A percentile compares a stretch with the other conserved stretches of the same genome.
phyloP scores from a whole-genome alignment of 345 rosid genomes.

The Linum usitatissimum region DNA sequence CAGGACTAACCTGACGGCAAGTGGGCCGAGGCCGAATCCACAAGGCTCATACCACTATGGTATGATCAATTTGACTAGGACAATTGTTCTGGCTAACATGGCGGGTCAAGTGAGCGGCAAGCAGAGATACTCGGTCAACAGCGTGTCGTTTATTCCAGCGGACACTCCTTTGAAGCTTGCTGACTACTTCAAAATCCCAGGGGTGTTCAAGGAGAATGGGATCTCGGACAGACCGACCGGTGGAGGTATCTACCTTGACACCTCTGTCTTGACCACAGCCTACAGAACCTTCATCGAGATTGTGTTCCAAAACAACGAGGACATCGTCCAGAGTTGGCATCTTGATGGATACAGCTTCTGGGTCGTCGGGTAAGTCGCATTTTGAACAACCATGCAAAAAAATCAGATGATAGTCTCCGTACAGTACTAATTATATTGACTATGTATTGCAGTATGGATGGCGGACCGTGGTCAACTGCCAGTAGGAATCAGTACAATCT shows the following conservation, averaged over 20 bases:
- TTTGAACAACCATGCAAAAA: background rate
- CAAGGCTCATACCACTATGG: slow-evolving; percentile 99
- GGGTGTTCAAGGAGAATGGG: slow-evolving; percentile 73
- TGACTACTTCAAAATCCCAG: slow-evolving; percentile 70
- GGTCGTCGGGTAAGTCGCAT: slow-evolving; percentile 60
- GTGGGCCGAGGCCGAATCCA: slow-evolving; percentile 94
- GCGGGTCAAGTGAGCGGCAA: slow-evolving; percentile 76
- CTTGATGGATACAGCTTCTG: slow-evolving; percentile 75
- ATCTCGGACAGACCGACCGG: slow-evolving; percentile 51
- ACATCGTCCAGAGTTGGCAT: slow-evolving; percentile 80
- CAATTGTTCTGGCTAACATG: slow-evolving; percentile 55
- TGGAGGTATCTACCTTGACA: slow-evolving; percentile 56
- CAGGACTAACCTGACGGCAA: slow-evolving; percentile 85
- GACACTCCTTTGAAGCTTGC: slow-evolving; percentile 92
- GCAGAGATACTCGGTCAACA: slow-evolving; percentile 71
- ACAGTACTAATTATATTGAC: background rate
- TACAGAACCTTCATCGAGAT: slow-evolving; percentile 71
- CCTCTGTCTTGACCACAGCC: slow-evolving; percentile 60
- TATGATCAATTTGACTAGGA: slow-evolving; percentile 60
- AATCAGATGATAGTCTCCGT: too few species aligned
- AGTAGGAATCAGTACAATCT: slow-evolving; percentile 75
- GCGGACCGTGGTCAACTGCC: slow-evolving; percentile 69
- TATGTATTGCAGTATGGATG: slow-evolving; percentile 65
- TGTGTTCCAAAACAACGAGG: slow-evolving; percentile 74
- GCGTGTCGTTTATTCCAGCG: slow-evolving; percentile 55